These are phyloP conservation scores for Rhynchospora breviuscula DNA, from an alignment of 176 grass and related monocot species.

Conservation along the genomic window DNA sequence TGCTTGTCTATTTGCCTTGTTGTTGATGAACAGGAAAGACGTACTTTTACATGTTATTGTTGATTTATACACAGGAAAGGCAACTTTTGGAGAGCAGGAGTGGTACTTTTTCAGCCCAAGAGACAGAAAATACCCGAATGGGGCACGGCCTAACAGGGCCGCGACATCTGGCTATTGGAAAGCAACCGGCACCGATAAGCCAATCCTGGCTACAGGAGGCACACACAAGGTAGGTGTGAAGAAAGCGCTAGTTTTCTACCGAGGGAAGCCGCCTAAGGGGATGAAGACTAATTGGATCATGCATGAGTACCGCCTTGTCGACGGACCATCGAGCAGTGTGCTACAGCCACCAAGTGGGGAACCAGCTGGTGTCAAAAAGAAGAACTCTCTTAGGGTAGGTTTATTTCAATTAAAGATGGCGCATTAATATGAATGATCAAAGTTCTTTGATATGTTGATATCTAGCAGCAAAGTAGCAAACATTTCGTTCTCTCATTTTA, in stretches of 20 bases:
- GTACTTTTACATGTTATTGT: background rate
- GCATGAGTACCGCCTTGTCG: slow-evolving; percentile 42
- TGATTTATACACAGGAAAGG: slow-evolving; percentile 49
- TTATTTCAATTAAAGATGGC: background rate
- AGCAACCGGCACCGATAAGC: slow-evolving; percentile 90
- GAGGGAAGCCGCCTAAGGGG: slow-evolving; percentile 60
- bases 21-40: background rate
- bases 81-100: slow-evolving; percentile 75
- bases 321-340: background rate
- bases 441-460: background rate
- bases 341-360: slow-evolving; percentile 6
- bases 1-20: background rate
- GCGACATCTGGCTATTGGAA: slow-evolving; percentile 97
- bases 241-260: slow-evolving; percentile 93
- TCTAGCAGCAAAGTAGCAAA: background rate
- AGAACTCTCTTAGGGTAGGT: slow-evolving; percentile 69
- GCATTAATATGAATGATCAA: background rate
- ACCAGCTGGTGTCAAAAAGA: slow-evolving; percentile 22
- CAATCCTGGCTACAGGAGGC: slow-evolving; percentile 41
- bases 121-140: slow-evolving; percentile 96
- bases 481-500: background rate
- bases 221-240: slow-evolving; percentile 78
- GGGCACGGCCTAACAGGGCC: slow-evolving; percentile 69
- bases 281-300: slow-evolving; percentile 63
- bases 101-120: slow-evolving; percentile 98